A percentile compares a stretch with the other conserved stretches of the same genome.
phyloP scores from a whole-genome alignment of 345 rosid genomes.

The Zanthoxylum bungeanum region DNA sequence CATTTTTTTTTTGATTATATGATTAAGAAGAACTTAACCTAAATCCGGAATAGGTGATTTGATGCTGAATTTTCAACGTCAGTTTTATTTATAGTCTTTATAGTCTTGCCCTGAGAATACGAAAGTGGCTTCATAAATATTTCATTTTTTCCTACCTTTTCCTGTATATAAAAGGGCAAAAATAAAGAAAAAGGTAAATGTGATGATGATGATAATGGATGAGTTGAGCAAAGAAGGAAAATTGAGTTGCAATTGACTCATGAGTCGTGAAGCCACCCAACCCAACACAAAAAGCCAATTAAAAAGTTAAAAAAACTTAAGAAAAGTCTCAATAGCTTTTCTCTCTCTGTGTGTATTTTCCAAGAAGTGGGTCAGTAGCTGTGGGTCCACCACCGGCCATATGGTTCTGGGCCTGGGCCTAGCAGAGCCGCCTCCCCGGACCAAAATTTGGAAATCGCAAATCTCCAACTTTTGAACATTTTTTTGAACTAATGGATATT shows the following conservation, averaged over 20 bases:
- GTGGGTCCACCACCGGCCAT: not conserved
- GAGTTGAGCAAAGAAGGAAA: not conserved
- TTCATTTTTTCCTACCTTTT: too few species aligned
- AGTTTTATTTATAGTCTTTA: too few species aligned
- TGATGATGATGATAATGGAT: not conserved
- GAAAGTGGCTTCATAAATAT: too few species aligned
- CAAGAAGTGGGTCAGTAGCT: not conserved
- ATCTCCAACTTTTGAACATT: too few species aligned
- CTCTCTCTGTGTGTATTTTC: not conserved
- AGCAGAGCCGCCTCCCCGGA: not conserved
- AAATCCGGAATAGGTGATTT: too few species aligned
- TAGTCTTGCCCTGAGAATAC: too few species aligned
- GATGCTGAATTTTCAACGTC: too few species aligned
- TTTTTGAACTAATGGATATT: too few species aligned
- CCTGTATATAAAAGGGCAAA: not conserved
- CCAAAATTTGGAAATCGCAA: too few species aligned
- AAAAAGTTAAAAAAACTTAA: too few species aligned
- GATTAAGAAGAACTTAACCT: too few species aligned
- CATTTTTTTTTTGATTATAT: too few species aligned
- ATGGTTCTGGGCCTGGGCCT: not conserved
- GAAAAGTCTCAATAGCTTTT: not conserved
- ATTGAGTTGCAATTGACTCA: not conserved
- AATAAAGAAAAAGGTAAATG: not conserved
- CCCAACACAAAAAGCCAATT: not conserved
- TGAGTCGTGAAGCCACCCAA: not conserved